Conservation (phyloP, 2,329 filamentous ascomycete species). For the Aspergillus luchuensis region DNA sequence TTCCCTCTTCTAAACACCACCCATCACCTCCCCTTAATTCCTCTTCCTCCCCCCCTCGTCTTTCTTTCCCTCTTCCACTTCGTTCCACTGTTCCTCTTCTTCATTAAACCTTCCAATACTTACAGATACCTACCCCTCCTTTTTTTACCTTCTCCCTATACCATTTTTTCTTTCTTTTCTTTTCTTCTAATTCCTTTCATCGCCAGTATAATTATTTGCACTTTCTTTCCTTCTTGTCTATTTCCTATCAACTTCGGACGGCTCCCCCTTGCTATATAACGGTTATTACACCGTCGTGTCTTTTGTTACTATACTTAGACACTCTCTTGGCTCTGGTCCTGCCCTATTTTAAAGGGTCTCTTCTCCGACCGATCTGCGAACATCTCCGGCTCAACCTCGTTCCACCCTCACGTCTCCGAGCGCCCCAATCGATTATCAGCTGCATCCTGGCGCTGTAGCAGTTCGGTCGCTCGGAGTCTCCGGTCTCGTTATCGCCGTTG, state of each 20-base stretch:
- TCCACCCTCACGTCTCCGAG: conserved; percentile 3
- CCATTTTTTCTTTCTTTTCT: neutral
- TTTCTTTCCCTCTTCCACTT: conserved; percentile 14
- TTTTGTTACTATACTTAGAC: conserved; percentile 17
- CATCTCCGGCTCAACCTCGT: conserved; percentile 13
- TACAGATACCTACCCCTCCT: conserved; percentile 12
- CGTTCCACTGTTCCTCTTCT: conserved; percentile 12
- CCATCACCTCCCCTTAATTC: conserved; percentile 27
- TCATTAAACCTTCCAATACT: conserved; percentile 10
- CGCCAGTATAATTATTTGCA: conserved; percentile 8
- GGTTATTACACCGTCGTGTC: conserved; percentile 7
- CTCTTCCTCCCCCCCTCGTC: conserved; percentile 19
- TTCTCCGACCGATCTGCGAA: conserved; percentile 14
- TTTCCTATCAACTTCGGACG: neutral
- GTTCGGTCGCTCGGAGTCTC: conserved; percentile 28
- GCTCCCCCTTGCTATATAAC: conserved; percentile 13
- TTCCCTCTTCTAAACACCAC: conserved; percentile 16
- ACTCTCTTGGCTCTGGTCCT: conserved; percentile 13
- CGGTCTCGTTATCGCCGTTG: conserved; percentile 24
- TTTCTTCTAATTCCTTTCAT: conserved; percentile 14
- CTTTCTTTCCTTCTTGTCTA: neutral
- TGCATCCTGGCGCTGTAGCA: conserved; percentile 37
- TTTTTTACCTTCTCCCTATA: conserved; percentile 6
- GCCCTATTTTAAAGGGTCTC: conserved; percentile 9
- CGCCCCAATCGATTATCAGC: conserved; percentile 15